These are phyloP conservation scores for Stenocarpella maydis DNA, from an alignment of 2,329 filamentous ascomycete species.

Conservation along the genomic window DNA sequence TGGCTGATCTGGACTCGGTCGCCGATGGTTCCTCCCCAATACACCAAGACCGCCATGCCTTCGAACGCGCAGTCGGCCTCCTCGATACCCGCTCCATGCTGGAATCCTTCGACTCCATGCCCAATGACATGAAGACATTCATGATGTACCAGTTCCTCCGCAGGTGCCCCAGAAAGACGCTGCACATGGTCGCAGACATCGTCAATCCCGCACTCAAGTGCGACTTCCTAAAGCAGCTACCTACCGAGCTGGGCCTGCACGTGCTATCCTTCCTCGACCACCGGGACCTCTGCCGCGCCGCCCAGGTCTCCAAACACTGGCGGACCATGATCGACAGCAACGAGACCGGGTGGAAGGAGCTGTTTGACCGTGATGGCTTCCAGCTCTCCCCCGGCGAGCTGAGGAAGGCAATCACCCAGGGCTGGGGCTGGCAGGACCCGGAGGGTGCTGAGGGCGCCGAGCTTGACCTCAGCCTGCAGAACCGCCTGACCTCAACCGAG, in stretches of 20 bases:
- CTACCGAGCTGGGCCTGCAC: slow-evolving; percentile 85
- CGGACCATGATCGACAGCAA: slow-evolving; percentile 89
- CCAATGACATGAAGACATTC: slow-evolving; percentile 90
- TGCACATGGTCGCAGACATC: slow-evolving; percentile 87
- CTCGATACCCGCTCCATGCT: slow-evolving; percentile 88
- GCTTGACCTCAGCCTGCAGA: slow-evolving; percentile 74
- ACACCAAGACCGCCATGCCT: slow-evolving; percentile 41
- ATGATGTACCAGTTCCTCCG: slow-evolving; percentile 96
- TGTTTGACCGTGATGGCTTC: slow-evolving; percentile 87
- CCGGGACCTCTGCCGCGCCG: slow-evolving; percentile 85
- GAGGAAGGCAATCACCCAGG: slow-evolving; percentile 84
- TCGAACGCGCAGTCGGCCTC: slow-evolving; percentile 54
- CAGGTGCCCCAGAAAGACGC: slow-evolving; percentile 84
- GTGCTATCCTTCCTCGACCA: slow-evolving; percentile 87
- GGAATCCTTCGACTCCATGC: slow-evolving; percentile 90
- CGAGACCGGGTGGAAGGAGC: slow-evolving; percentile 93
- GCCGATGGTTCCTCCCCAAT: slow-evolving; percentile 42
- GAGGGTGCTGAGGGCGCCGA: slow-evolving; percentile 79
- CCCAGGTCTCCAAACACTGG: slow-evolving; percentile 95
- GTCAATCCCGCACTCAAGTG: slow-evolving; percentile 96
- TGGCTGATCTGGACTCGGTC: slow-evolving; percentile 39
- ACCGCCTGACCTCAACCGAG: slow-evolving; percentile 61
- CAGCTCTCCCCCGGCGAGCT: slow-evolving; percentile 81
- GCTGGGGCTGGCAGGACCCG: slow-evolving; percentile 98
- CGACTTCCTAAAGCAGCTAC: slow-evolving; percentile 86